These are phyloP conservation scores for Diaporthe velutina DNA, from an alignment of 2,329 filamentous ascomycete species.

Conservation along the genomic window DNA sequence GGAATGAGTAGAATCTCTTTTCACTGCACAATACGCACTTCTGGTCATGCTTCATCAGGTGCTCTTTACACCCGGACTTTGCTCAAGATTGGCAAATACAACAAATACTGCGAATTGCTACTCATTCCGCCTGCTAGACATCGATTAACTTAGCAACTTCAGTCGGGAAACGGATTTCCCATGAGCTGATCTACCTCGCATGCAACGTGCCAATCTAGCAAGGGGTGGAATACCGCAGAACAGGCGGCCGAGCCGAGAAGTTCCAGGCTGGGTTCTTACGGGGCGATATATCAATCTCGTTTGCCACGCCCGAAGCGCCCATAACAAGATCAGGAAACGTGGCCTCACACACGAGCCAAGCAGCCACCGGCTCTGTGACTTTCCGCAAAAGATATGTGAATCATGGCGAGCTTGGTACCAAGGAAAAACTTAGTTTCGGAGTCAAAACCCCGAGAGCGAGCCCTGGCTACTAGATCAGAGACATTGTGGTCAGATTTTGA, in stretches of 20 bases:
- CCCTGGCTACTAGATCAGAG: conserved; percentile 1
- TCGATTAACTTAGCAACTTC: not conserved
- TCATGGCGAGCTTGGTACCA: not conserved
- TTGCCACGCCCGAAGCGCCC: not conserved
- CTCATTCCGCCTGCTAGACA: not conserved
- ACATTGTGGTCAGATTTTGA: conserved; percentile 3
- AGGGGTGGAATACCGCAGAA: too few species aligned
- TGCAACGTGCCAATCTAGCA: too few species aligned
- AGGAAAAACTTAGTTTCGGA: not conserved
- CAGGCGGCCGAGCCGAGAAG: not conserved
- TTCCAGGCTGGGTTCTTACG: not conserved
- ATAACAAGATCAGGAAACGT: not conserved
- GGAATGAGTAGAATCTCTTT: not conserved
- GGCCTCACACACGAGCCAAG: not conserved
- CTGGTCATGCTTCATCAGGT: too few species aligned
- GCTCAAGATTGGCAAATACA: not conserved
- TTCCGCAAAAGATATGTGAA: not conserved
- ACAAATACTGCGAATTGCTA: too few species aligned
- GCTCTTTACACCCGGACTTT: not conserved
- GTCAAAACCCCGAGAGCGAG: not conserved
- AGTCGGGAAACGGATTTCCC: not conserved
- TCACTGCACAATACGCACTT: not conserved
- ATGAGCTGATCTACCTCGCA: not conserved
- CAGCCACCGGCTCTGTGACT: not conserved
- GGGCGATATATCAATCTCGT: not conserved